Evolutionary conservation across 202 grass and related monocot species (phyloP).

Genomic region (Elaeis oleifera): DNA sequence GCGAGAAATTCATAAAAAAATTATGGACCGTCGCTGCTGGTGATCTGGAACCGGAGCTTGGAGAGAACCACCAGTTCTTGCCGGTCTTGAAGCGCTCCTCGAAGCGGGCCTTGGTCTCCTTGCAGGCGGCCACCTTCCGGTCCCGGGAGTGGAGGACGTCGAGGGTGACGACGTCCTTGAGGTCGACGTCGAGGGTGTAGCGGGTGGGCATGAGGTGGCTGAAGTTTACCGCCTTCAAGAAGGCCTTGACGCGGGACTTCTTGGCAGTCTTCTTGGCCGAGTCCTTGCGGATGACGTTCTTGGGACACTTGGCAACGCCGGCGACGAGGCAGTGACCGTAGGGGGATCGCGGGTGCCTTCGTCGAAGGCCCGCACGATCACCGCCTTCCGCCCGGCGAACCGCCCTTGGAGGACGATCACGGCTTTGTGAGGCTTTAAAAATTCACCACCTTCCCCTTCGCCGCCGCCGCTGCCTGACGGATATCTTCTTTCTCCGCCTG

Average conservation of each 20-base stretch:
- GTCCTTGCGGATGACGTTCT: conserved; percentile 7
- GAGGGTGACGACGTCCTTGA: conserved; percentile 4
- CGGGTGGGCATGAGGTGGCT: conserved; percentile 9
- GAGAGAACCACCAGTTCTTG: conserved; percentile 9
- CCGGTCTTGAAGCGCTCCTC: conserved; percentile 6
- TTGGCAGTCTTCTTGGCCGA: conserved; percentile 6
- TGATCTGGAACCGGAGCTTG: not conserved
- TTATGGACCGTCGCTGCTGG: not conserved
- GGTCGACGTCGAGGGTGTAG: conserved; percentile 7
- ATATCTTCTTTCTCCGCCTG: not conserved
- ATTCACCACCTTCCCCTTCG: not conserved
- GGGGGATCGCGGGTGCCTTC: not conserved
- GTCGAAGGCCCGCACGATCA: conserved; percentile 2
- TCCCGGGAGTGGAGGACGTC: conserved; percentile 3
- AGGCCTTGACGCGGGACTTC: conserved; percentile 8
- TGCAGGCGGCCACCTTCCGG: not conserved
- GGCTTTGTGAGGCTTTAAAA: conserved; percentile 1
- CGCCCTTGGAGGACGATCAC: not conserved
- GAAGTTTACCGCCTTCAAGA: conserved; percentile 2
- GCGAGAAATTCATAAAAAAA: too few relatives aligned
- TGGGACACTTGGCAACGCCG: conserved; percentile 8
- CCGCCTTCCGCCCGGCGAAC: conserved; percentile 1
- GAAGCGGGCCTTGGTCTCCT: conserved; percentile 3
- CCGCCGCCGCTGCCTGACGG: not conserved
- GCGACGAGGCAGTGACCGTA: conserved; percentile 7